Base-by-base conservation (phyloP, 805 yeast species). In the Nakazawaea wyomingensis region DNA sequence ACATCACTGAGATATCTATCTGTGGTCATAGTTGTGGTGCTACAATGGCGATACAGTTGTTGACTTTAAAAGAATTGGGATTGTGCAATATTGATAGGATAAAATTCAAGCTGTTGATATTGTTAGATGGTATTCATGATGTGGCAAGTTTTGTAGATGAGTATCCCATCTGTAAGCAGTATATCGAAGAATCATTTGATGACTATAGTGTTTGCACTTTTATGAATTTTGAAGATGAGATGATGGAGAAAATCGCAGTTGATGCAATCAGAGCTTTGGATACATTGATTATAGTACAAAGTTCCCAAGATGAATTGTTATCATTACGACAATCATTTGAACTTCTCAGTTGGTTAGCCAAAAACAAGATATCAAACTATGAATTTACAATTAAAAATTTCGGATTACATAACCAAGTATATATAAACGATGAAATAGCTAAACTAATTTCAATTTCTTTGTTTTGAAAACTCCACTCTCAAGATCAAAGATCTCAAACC, bases 401-500 rank as follows among this genome's bases (percentile, higher is more conserved):
- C 61, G 91, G 95, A 1, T 40, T 49, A 31, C 95, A 85, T 50
- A 82, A 85, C 55, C 77, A 82, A 36, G 86, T 83, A 18, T 82
- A 76, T 55, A 54, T 60, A 26, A 60, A 66, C 44, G 37, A 48
- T n/a, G 57, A 62, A 27, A 58, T 80, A 16, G 69, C 71, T 4
- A 8, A 34, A 24, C 19, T 39, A 24, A 34, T 43, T 9, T 16
- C 41, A 34, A 39, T 43, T 32, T 45, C 61, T 60, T 49, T 69
- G 78, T 58, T 72, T 78, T 29, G 81, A 75, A 76, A 77, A 76
- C 50, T 76, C 83, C 49, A 77, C 74, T 52, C 69, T 73, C 65
- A 85, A 72, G 61, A 91, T 89, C 77, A 91, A 74, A 57, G 82
- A 85, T 76, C 84, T 85, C 76, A 84, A 85, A 74, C 97, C 96